Base-by-base conservation (phyloP, 768 basidiomycete species). In the Lentinula edodes region DNA sequence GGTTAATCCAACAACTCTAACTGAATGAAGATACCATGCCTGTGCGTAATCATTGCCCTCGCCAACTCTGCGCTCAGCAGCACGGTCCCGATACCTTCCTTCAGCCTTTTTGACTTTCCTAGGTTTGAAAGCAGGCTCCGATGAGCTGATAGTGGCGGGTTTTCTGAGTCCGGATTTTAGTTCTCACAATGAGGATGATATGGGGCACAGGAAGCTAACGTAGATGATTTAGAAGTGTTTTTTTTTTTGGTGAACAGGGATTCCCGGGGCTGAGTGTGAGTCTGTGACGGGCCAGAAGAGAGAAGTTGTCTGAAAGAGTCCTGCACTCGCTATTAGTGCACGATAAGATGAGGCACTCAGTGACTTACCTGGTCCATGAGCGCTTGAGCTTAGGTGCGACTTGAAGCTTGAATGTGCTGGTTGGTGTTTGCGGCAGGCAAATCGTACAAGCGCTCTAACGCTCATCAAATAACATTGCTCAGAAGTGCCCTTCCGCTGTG, bases 111-210 rank as follows among this genome's bases (percentile, higher is more conserved):
- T 91, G 43, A 93, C 78, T 66, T 88, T 91, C 54, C 93, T 81
- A 10, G 93, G 93, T 67, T 92, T 92, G 73, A 95, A 94, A 0
- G 83, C 80, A 18, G 89, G 83, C 62, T 86, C 76, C 1, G 83
- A 79, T 12, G 83, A 69, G 58, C 80, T 76, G 20, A 80, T 70
- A 3, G 76, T 71, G 69, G 65, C 68, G 35, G 58, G 2, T 65
- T 63, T 67, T 68, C 66, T 58, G 36, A 42, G 34, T 55, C 16
- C 58, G n/a, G 28, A 63, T 42, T 52, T 58, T 18, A 63, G 43
- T 28, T 28, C 20, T 50, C 18, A 16, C 28, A 39, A n/a, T 5
- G 34, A n/a, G 48, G 53, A 34, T 20, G 52, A 13, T 34, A 36
- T 38, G 52, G 18, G 10, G 10, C 18, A 48, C 20, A 35, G 32